Evolutionary conservation across 75 land plant genomes (phyloP).

Genomic region (Cupressus sempervirens): DNA sequence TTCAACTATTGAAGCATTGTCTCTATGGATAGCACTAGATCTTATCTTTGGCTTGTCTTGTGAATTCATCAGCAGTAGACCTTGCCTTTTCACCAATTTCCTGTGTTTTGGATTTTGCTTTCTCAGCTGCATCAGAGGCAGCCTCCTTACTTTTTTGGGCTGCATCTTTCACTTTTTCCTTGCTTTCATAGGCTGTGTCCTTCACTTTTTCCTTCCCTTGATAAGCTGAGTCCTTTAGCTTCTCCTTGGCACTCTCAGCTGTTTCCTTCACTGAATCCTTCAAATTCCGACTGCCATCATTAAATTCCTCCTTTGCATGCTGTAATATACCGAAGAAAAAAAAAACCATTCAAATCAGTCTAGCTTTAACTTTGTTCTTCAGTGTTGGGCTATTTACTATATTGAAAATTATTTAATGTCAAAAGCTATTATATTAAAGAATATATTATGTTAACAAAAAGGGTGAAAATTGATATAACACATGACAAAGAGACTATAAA

Average conservation of each 20-base stretch:
- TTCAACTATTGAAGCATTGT: no score
- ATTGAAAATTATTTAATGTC: no score
- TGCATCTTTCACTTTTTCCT: neutral
- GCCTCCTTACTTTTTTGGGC: neutral
- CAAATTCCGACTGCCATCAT: neutral
- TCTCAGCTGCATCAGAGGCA: neutral
- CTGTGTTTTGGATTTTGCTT: neutral
- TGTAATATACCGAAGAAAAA: neutral
- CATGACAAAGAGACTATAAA: no score
- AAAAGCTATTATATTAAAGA: no score
- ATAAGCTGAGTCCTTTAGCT: neutral
- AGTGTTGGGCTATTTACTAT: no score
- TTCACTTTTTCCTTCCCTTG: neutral
- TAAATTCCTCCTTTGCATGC: neutral
- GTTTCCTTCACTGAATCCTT: neutral
- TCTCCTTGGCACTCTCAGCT: neutral
- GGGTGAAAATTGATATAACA: no score
- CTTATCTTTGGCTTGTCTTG: neutral
- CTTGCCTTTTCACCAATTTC: conserved; percentile 3
- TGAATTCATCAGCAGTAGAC: conserved; percentile 7
- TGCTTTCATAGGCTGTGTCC: neutral
- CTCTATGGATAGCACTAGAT: neutral
- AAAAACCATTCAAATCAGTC: neutral
- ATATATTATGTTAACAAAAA: no score
- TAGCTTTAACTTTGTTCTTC: neutral